Base-by-base conservation (phyloP, 1,139 yeast genomes). In the Wickerhamomyces sp. region DNA sequence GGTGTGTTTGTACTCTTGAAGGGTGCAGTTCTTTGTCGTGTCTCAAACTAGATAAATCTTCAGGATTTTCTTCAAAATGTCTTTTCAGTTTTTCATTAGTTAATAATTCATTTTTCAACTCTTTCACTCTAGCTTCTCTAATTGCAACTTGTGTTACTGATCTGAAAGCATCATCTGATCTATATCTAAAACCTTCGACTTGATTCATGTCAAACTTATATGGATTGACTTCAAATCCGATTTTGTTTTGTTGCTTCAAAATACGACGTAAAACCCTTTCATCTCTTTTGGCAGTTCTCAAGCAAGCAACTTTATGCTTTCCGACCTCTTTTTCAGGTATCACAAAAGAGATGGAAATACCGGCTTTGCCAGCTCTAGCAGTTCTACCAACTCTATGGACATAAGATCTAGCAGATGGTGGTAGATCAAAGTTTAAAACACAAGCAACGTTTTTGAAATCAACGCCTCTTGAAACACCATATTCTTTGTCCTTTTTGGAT, bases 1-100 rank as follows among this genome's bases (percentile, higher is more conserved):
- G 70, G 57, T 94, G 96, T 16, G 79, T 65, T 63, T 90, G 97
- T 8, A 82, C 77, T 60, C 95, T 76, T 3, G 92, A 70, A 10
- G 95, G 82, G 56, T 90, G 95, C 43, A 87, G 61, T 51, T 86
- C 96, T 55, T 81, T 85, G 60, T 92, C 98, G 58, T 92, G 98
- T 60, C 97, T 82, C 60, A 92, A 76, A 39, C 84, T 79, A 13
- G 80, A 80, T 56, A 92, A 72, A 63, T 94, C 98, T 56, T 88
- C 95, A n/a, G 98, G 98, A 60, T 92, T 92, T 58, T 92, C 98
- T 63, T 92, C 97, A 58, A 94, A 94, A 65, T 89, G 95, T 56
- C 97, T 78, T 63, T 89, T 89, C 58, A 94, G 74, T 57, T 88
- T 89, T 48, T 89, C 97, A 49, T 95, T 85, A 33, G 90, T 79